Base-by-base conservation (phyloP, 2,329 filamentous ascomycete genomes). In the Elsinoe perseae region DNA sequence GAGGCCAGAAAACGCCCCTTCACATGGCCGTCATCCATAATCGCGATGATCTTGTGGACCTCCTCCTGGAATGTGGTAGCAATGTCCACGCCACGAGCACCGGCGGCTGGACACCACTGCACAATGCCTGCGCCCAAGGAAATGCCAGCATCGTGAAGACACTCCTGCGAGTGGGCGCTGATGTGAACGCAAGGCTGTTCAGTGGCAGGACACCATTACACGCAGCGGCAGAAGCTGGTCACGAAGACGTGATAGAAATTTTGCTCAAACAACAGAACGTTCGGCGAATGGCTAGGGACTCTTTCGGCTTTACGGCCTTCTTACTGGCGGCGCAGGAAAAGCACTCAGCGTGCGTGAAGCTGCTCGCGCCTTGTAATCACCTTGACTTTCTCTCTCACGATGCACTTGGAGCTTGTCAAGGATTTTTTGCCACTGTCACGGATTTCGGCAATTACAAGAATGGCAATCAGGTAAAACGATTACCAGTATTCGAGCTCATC, bases 301-400 rank as follows among this genome's bases (percentile, higher is more conserved):
- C 66, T 2, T 75, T 73, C 52, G 72, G 74, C 10, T 72, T 70
- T 27, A 75, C 73, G 1, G 71, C 72, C 0, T 69, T 76, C 21
- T 62, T 76, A 4, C 65, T 68, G 10, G 73, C 73, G 4, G 73
- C 73, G 10, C 68, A 69, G 68, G 68, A 50, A 69, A 68, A 56
- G 50, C 63, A 69, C 18, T 69, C 66, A 54, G 68, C 70, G n/a
- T 73, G 75, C 16, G 70, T 74, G 5, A 68, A 71, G 20, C 62
- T 70, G 5, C 62, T 75, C 1, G 71, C 73, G 4, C 73, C 73
- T 0, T 73, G 68, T 57, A 70, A 69, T 28, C 63, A 70, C 40
- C 68, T 70, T n/a, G 68, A 72, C 18, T 61, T 62, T 2, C 57
- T 71, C n/a, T 68, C 63, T 40, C 63, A 66, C 43, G 64, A 69